phyloP scores from a whole-genome alignment of 805 yeast species.

The Clavispora phyllophila region DNA sequence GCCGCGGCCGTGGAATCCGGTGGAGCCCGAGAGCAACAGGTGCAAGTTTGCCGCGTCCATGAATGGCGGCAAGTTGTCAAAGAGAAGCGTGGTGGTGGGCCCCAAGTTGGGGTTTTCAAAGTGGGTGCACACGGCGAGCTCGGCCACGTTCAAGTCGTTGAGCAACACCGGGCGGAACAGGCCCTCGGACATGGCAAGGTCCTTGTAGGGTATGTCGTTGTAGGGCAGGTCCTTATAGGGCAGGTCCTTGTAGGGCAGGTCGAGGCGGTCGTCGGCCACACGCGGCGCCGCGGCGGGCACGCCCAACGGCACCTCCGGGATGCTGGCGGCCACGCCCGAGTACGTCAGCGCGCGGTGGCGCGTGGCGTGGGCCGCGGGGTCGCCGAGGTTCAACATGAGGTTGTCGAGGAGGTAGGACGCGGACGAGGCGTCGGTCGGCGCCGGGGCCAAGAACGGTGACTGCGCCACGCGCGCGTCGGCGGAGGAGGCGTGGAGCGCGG shows the following conservation, averaged over 20 bases:
- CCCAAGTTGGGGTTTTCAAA: conserved; percentile 65
- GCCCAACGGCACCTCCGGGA: conserved; percentile 13
- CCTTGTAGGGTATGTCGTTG: too few species aligned
- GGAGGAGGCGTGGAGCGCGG: conserved; percentile 15
- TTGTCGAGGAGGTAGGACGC: conserved; percentile 28
- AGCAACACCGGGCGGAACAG: conserved; percentile 20
- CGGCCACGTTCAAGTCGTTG: conserved; percentile 59
- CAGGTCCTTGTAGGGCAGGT: not conserved
- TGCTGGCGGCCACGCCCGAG: conserved; percentile 28
- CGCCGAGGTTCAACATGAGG: conserved; percentile 21
- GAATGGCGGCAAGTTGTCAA: conserved; percentile 78
- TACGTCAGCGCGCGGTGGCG: conserved; percentile 39
- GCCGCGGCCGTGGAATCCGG: conserved; percentile 49
- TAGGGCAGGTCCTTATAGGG: not conserved
- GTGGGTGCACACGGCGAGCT: conserved; percentile 61
- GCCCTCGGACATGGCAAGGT: conserved; percentile 2
- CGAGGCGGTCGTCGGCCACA: not conserved
- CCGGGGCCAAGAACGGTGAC: conserved; percentile 21
- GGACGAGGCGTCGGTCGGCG: conserved; percentile 24
- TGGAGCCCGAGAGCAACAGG: conserved; percentile 27
- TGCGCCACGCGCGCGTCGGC: conserved; percentile 16
- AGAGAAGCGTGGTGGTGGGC: conserved; percentile 71
- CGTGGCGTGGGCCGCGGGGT: conserved; percentile 5
- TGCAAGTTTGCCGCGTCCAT: conserved; percentile 44
- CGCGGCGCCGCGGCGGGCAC: not conserved